Base-by-base conservation (phyloP, 2,329 filamentous ascomycete genomes). In the Eutypa lata region DNA sequence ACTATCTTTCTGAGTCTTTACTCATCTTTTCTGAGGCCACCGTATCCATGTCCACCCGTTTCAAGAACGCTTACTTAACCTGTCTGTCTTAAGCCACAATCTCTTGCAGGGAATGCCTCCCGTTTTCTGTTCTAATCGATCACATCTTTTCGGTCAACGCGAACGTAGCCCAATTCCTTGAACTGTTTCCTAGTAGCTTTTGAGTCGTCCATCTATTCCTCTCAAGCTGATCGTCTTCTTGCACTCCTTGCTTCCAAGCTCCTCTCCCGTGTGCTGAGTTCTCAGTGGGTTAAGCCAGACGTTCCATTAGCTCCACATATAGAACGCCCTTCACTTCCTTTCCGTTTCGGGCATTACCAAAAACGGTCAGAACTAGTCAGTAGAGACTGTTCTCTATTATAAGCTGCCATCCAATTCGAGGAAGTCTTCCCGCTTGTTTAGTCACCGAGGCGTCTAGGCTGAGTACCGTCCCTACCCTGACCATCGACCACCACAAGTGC, bases 221-320 rank as follows among this genome's bases (percentile, higher is more conserved):
- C 38, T 42, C 22, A 26, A 11, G 22, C 42, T 45, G 22, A 28
- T 18, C 42, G 3, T 28, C 16, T 45, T 18, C n/a, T 45, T 16
- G 22, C 42, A 14, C 42, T 28, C 16, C 42, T n/a, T 45, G 21
- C 42, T 26, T 45, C 13, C 13, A 11, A 16, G 18, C 22, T 21
- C 44, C 33, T 43, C 26, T 22, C 40, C 28, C 42, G 42, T 19
- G 21, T 45, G 22, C 42, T 11, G 33, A 37, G 22, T 42, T 40
- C 49, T 43, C 21, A 31, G 13, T 33, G 42, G 19, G 19, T 42
- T 21, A 18, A 42, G 18, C 65, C 70, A 71, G 69, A 70, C 63
- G 63, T 64, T 57, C 67, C 55, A 62, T 62, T 65, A 70, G 68
- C 75, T 75, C 73, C 73, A 77, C 74, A 69, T 64, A 52, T 58